Evolutionary conservation across 2,329 filamentous ascomycete species (phyloP).

Genomic region (Macrophomina tecta): DNA sequence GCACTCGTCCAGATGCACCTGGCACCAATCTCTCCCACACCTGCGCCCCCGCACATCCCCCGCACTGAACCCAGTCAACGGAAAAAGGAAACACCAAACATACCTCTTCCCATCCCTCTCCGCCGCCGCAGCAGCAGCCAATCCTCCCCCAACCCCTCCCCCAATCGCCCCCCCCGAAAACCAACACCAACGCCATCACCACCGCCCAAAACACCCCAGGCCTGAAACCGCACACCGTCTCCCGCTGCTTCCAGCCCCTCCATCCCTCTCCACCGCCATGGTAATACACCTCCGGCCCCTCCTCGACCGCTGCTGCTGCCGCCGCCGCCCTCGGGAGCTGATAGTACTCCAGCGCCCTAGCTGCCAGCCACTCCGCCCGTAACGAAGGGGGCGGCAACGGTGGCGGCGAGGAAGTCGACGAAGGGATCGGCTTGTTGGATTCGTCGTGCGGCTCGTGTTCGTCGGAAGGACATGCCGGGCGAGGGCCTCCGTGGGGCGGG

Average conservation of each 20-base stretch:
- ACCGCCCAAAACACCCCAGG: not conserved
- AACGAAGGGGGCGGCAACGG: not conserved
- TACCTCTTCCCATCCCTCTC: constrained; percentile 1
- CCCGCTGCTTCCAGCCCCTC: not conserved
- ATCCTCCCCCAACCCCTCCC: constrained; percentile 13
- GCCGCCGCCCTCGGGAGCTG: not conserved
- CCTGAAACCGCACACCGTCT: constrained; percentile 15
- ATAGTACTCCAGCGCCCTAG: constrained; percentile 18
- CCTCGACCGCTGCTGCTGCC: no score
- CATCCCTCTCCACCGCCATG: not conserved
- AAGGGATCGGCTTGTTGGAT: not conserved
- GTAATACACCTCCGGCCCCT: not conserved
- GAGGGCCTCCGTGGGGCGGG: constrained; percentile 9
- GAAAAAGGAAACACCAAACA: not conserved
- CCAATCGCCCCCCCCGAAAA: constrained; percentile 14
- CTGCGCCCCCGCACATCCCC: not conserved
- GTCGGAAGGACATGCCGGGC: not conserved
- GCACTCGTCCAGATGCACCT: no score
- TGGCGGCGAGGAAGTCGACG: not conserved
- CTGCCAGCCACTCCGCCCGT: constrained; percentile 2
- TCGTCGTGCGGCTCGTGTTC: not conserved
- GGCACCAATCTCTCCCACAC: no score
- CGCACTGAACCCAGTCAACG: not conserved
- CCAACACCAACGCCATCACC: not conserved
- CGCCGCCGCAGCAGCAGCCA: not conserved